Conservation (phyloP, 331 rosid genomes). For the Telfairia occidentalis region DNA sequence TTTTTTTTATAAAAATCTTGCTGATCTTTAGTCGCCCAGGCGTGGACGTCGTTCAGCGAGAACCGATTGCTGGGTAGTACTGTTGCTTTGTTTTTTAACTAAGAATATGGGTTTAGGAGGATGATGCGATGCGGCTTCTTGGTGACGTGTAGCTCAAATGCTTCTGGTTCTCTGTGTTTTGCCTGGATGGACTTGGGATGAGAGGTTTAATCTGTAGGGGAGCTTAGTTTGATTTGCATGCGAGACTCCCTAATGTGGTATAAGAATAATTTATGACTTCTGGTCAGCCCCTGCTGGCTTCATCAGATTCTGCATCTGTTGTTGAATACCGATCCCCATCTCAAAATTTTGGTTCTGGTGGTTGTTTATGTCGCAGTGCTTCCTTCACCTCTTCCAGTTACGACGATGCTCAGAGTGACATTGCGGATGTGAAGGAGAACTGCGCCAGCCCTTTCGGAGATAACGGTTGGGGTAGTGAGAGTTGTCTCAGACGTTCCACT, state of each 20-base stretch:
- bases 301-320: constrained; percentile 30
- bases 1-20: neutral
- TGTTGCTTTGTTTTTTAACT: neutral
- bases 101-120: constrained; percentile 9
- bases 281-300: constrained; percentile 41
- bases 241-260: constrained; percentile 29
- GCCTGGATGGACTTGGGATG: constrained; percentile 9
- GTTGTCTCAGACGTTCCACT: constrained; percentile 8
- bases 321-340: constrained; percentile 16
- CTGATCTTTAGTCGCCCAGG: neutral
- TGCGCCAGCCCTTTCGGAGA: constrained; percentile 15
- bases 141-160: neutral
- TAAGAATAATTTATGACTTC: constrained; percentile 45
- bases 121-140: neutral
- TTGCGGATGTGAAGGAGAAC: constrained; percentile 22
- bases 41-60: neutral
- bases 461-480: constrained; percentile 19
- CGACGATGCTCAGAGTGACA: constrained; percentile 20
- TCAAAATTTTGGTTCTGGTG: constrained; percentile 22
- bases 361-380: constrained; percentile 19
- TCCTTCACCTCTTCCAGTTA: constrained; percentile 28
- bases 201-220: constrained; percentile 14
- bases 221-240: constrained; percentile 4
- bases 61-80: neutral
- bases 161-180: neutral